A percentile compares a stretch with the other conserved stretches of the same genome.
Conservation (phyloP, 2,329 filamentous ascomycete genomes). For the Herpomyces periplanetae region DNA sequence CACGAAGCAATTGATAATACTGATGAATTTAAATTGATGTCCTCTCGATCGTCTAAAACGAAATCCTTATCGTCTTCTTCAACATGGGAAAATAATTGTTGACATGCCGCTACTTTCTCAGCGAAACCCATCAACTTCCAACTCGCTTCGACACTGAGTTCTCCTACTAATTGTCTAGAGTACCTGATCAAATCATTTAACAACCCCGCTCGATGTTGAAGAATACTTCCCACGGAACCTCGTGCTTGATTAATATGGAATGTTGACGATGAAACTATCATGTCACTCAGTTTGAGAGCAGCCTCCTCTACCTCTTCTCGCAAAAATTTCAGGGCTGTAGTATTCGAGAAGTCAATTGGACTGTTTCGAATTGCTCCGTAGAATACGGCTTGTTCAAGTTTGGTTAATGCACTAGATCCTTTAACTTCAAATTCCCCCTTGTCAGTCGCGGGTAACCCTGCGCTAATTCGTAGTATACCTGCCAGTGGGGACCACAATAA, state of each 20-base stretch:
- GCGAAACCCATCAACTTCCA: conserved; percentile 63
- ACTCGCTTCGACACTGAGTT: conserved; percentile 22
- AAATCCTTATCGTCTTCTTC: too few species aligned
- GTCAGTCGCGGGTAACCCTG: too few species aligned
- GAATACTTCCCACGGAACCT: conserved; percentile 39
- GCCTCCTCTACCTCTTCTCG: conserved; percentile 31
- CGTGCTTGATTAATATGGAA: conserved; percentile 29
- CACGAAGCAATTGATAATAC: too few species aligned
- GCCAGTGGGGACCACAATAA: too few species aligned
- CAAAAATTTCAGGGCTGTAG: conserved; percentile 22
- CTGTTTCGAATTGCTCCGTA: conserved; percentile 47
- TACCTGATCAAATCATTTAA: conserved; percentile 33
- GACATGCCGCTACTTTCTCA: conserved; percentile 50
- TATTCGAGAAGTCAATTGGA: conserved; percentile 43
- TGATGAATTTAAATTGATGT: too few species aligned
- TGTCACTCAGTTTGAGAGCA: conserved; percentile 33
- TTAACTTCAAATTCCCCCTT: conserved; percentile 12
- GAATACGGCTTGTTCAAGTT: conserved; percentile 76
- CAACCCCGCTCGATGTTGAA: conserved; percentile 28
- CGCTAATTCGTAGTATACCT: too few species aligned
- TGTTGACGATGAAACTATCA: conserved; percentile 39
- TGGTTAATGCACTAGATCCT: conserved; percentile 17
- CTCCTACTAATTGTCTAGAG: conserved; percentile 20
- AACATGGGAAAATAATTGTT: too few species aligned
- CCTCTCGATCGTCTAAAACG: too few species aligned